Base-by-base conservation (phyloP, 495 filamentous ascomycete genomes). In the Tuber umbilicatum region DNA sequence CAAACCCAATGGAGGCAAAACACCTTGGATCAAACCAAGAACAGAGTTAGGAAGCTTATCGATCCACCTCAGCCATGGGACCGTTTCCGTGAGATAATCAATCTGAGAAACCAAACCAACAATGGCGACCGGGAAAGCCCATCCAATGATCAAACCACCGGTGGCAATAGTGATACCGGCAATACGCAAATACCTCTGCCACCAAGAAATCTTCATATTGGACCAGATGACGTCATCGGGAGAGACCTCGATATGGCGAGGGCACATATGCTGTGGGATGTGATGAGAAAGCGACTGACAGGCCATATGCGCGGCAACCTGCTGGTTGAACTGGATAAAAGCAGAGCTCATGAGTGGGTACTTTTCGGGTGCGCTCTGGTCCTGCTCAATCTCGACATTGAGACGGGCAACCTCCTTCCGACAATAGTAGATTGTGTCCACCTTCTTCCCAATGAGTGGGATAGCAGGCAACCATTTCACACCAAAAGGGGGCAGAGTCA, bases 251-350 rank as follows among this genome's bases (percentile, higher is more conserved):
- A 97, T 91, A 67, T 91, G 88, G 35, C 95, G 91, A 40, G 95
- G 96, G 5, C 92, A 90, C 95, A 99, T 99, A 72, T 94, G 91
- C 80, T 94, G 93, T 2, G 96, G 96, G 9, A 95, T 83, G 80
- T 99, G 95, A 80, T 98, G 94, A 67, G 89, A 94, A 76, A 97
- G 89, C 38, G 93, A 87, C 83, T 99, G 95, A 83, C 93, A 97
- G 74, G 94, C 94, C 95, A 99, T 98, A 80, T 99, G 95, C 2
- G 95, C 95, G 12, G 94, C 93, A 7, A 97, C 93, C 84, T 99
- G 95, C 80, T 97, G 92, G 79, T 98, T 97, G 87, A 99, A 99
- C 83, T 99, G 95, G 73, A 99, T 93, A 80, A 99, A 99, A 21
- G 95, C 95, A 19, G 96, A 97, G 80, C 94, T 97, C 94, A 99